Percentiles rank a stretch among this genome's conserved stretches.
Conservation (phyloP, 2,329 filamentous ascomycete species). For the Aphanoascus verrucosus region DNA sequence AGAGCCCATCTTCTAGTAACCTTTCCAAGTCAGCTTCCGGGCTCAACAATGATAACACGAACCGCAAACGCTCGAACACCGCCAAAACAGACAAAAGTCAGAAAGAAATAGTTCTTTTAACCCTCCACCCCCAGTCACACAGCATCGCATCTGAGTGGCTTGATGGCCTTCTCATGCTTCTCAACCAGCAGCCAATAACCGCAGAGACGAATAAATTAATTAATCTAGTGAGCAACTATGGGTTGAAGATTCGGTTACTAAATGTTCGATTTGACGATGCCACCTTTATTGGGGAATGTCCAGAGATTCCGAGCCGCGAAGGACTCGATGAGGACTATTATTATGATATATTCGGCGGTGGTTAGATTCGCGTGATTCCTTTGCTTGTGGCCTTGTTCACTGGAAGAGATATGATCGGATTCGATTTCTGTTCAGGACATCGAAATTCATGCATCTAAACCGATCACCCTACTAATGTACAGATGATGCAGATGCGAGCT, state of each 20-base stretch:
- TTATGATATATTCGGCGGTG: conserved; percentile 58
- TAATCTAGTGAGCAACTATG: conserved; percentile 75
- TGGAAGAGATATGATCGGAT: not conserved
- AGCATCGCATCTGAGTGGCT: conserved; percentile 90
- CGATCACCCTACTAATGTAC: not conserved
- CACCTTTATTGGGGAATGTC: conserved; percentile 56
- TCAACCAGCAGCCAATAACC: conserved; percentile 94
- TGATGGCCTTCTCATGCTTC: conserved; percentile 84
- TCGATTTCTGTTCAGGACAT: conserved; percentile 1
- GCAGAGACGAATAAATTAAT: conserved; percentile 87
- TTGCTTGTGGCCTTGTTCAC: not conserved
- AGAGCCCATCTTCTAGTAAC: conserved; percentile 20
- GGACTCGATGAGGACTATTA: conserved; percentile 88
- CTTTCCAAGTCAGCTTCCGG: not conserved
- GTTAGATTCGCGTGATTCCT: conserved; percentile 15
- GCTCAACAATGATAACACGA: not conserved
- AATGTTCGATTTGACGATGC: conserved; percentile 84
- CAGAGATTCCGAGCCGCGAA: conserved; percentile 68
- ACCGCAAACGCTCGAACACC: conserved; percentile 24
- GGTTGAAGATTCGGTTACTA: conserved; percentile 79
- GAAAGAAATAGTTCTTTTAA: conserved; percentile 65
- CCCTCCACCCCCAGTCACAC: conserved; percentile 70
- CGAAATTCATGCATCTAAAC: not conserved
- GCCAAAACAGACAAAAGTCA: conserved; percentile 24
- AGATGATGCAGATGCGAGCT: not conserved